Percentiles rank a stretch among this genome's conserved stretches.
Evolutionary conservation across 306 rosid genomes (phyloP).

Genomic region (Pachyrhizus erosus): DNA sequence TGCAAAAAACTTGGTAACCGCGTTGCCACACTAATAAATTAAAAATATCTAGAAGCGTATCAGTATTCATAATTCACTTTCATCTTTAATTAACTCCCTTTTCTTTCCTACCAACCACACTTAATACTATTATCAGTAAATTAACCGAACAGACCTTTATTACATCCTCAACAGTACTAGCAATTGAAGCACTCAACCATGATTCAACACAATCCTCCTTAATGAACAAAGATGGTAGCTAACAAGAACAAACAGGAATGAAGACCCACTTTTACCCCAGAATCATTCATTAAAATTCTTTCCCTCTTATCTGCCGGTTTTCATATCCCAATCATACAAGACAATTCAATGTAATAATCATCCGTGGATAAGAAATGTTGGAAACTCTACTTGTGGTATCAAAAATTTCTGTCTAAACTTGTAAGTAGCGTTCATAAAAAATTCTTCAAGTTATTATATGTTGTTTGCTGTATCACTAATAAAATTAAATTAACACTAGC

Average conservation of each 20-base stretch:
- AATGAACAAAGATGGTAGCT: neutral
- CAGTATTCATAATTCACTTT: too few species aligned
- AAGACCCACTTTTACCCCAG: neutral
- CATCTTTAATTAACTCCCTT: too few species aligned
- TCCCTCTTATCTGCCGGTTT: neutral
- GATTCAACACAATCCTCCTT: neutral
- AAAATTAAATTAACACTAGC: conserved; percentile 28
- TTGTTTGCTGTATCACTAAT: conserved; percentile 24
- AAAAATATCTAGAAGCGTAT: too few species aligned
- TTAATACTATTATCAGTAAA: neutral
- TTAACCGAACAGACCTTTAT: neutral
- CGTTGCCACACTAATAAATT: too few species aligned
- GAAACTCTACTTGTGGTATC: conserved; percentile 32
- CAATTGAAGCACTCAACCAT: neutral
- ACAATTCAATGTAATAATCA: conserved; percentile 5
- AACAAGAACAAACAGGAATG: neutral
- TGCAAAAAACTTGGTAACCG: too few species aligned
- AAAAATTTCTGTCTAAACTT: conserved; percentile 45
- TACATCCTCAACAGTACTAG: neutral
- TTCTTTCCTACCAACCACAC: neutral
- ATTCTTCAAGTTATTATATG: neutral
- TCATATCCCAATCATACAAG: conserved; percentile 3
- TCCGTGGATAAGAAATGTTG: conserved; percentile 21
- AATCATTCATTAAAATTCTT: conserved; percentile 9
- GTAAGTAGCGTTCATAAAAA: conserved; percentile 20